Conservation (phyloP, 163 green algal species). For the Picocystis sp. region DNA sequence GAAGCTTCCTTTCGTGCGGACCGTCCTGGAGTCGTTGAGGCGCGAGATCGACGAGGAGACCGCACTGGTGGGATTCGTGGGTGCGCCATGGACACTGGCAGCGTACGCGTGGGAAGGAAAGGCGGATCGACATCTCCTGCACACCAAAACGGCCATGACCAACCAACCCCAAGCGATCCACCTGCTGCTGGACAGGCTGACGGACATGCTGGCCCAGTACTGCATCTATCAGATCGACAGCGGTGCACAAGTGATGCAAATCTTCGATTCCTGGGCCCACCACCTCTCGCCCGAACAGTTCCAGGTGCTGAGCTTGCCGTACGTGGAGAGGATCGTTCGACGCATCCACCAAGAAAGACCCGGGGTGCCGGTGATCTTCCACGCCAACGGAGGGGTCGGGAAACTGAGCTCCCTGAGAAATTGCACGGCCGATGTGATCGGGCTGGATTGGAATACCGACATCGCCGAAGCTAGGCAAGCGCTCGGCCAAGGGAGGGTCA, state of each 20-base stretch:
- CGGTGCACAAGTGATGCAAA: constrained; percentile 78
- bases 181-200: constrained; percentile 68
- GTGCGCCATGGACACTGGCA: constrained; percentile 86
- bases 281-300: constrained; percentile 85
- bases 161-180: constrained; percentile 68
- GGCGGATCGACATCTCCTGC: constrained; percentile 67
- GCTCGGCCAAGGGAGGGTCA: constrained; percentile 22
- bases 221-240: constrained; percentile 81
- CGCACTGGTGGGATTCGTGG: constrained; percentile 79
- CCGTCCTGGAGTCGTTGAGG: constrained; percentile 60
- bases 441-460: constrained; percentile 74
- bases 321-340: constrained; percentile 65
- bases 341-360: constrained; percentile 51
- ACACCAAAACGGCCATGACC: constrained; percentile 82
- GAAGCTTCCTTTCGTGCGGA: constrained; percentile 64
- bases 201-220: constrained; percentile 67
- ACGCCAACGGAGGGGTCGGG: constrained; percentile 84
- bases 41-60: constrained; percentile 41
- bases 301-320: constrained; percentile 75
- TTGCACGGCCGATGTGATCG: constrained; percentile 70
- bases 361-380: constrained; percentile 80
- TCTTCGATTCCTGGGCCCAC: constrained; percentile 98
- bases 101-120: constrained; percentile 82
- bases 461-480: constrained; percentile 46
- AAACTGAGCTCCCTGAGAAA: constrained; percentile 42